These are phyloP conservation scores for Fusarium palustre DNA, from an alignment of 2,329 filamentous ascomycete genomes.

Conservation along the genomic window DNA sequence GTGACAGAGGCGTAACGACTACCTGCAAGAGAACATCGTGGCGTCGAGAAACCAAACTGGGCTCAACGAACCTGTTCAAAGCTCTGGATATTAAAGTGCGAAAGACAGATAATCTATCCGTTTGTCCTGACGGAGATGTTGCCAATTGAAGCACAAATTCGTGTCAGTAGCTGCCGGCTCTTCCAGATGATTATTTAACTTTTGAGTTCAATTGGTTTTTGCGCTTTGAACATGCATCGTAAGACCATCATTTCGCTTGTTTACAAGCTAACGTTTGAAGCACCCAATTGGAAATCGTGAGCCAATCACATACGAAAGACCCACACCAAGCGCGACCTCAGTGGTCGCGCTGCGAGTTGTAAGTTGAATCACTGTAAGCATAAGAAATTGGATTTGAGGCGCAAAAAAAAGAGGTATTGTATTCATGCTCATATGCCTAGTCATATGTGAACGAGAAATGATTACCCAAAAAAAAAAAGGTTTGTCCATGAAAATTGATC, in stretches of 20 bases:
- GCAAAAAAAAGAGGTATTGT: constrained; percentile 44
- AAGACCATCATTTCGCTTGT: constrained; percentile 35
- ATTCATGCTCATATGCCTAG: constrained; percentile 43
- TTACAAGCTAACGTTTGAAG: background rate
- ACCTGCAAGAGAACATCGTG: constrained; percentile 6
- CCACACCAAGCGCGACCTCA: constrained; percentile 14
- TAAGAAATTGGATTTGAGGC: constrained; percentile 3
- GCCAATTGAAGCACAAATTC: background rate
- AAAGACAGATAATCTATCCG: background rate
- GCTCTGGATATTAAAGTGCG: too few species aligned
- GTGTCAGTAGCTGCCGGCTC: background rate
- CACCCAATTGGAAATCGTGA: constrained; percentile 28
- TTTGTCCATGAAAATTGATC: constrained; percentile 47
- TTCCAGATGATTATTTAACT: background rate
- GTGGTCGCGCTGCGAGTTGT: background rate
- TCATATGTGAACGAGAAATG: constrained; percentile 45
- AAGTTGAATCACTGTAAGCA: background rate
- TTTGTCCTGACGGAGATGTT: background rate
- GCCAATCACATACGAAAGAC: constrained; percentile 17
- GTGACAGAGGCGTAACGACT: background rate
- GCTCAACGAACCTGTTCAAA: background rate
- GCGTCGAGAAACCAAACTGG: constrained; percentile 21
- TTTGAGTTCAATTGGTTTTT: background rate
- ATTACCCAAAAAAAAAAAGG: constrained; percentile 31
- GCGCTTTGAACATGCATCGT: background rate